phyloP scores from a whole-genome alignment of 1,284 basidiomycete genomes.

The Hymenochaete sp. region DNA sequence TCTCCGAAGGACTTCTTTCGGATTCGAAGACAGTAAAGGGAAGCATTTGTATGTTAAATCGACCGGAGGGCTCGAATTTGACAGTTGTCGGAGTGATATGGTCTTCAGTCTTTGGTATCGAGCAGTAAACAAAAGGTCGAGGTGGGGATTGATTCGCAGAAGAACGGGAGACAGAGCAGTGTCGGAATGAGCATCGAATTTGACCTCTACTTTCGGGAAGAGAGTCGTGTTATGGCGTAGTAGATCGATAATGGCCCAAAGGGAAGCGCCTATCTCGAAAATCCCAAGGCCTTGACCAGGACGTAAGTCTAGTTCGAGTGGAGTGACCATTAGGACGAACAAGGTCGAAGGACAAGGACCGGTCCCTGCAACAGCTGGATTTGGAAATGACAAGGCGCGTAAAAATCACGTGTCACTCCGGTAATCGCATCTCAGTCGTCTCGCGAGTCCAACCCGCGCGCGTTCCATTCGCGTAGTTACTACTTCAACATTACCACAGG shows the following conservation, averaged over 20 bases:
- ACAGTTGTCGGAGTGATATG: slow-evolving; percentile 59
- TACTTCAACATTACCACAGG: background rate
- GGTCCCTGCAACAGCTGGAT: background rate
- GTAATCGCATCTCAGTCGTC: background rate
- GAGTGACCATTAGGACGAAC: slow-evolving; percentile 57
- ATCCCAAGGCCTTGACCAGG: slow-evolving; percentile 73
- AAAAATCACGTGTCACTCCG: slow-evolving; percentile 9
- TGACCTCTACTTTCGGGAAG: slow-evolving; percentile 77
- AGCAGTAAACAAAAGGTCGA: slow-evolving; percentile 74
- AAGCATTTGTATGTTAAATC: slow-evolving; percentile 62
- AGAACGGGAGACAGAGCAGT: slow-evolving; percentile 61
- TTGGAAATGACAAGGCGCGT: background rate
- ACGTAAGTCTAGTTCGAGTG: slow-evolving; percentile 64
- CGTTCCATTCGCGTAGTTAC: background rate
- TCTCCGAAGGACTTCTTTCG: slow-evolving; percentile 37
- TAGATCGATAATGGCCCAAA: slow-evolving; percentile 73
- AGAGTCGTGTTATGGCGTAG: slow-evolving; percentile 47
- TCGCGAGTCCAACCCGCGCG: background rate
- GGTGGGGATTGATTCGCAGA: slow-evolving; percentile 66
- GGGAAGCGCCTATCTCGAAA: slow-evolving; percentile 71
- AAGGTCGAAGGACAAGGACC: slow-evolving; percentile 14
- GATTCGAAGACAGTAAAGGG: slow-evolving; percentile 44
- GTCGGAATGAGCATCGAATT: slow-evolving; percentile 71
- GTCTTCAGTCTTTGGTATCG: slow-evolving; percentile 68
- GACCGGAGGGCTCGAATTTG: slow-evolving; percentile 54